Evolutionary conservation across 495 filamentous ascomycete species (phyloP), one percentile per base, ranked within the genome.

Genomic region (Penicillium daleae): DNA sequence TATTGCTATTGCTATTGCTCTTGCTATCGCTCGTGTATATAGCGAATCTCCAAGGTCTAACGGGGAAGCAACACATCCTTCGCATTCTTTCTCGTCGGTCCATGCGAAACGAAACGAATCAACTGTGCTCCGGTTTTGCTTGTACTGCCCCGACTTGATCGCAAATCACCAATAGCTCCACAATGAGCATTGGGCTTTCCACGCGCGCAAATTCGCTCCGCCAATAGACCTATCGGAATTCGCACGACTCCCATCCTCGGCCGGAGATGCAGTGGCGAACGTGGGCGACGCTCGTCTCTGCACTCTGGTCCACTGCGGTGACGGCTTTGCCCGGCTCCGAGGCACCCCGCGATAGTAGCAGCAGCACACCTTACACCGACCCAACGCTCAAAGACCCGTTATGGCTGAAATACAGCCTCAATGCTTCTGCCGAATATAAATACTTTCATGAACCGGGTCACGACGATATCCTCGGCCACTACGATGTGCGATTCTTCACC

Each of bases 401-500:
- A 12, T 73, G 70, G 70, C 57, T 58, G 8, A 68, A 71, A 44
- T 75, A 76, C 53, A 69, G 74, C 4, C 67, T 76, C 12, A 76
- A 76, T 60, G 63, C 59, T 2, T 73, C 72, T n/a, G 71, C 65
- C 26, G 74, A 80, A 59, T 74, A 74, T 51, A 81, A 83, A 62
- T 82, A 82, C 66, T 81, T 83, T 59, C 74, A 80, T 21, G 89
- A 91, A 66, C 82, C 87, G 0, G 88, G 90, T 54, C 72, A 66
- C 35, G 77, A 77, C 56, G 71, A 84, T 37, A 79, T 82, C 40
- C 78, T 88, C 6, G 82, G 83, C 26, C 90, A 92, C 77, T 93
- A 93, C 72, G 90, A 93, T 73, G 68, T 66, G 19, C 86, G 90
- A 64, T 93, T 82, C 77, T 92, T 89, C 76, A 78, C 76, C 17